Evolutionary conservation across 306 rosid genomes (phyloP), one percentile per base, ranked within the genome.

Genomic region (Abrus precatorius): DNA sequence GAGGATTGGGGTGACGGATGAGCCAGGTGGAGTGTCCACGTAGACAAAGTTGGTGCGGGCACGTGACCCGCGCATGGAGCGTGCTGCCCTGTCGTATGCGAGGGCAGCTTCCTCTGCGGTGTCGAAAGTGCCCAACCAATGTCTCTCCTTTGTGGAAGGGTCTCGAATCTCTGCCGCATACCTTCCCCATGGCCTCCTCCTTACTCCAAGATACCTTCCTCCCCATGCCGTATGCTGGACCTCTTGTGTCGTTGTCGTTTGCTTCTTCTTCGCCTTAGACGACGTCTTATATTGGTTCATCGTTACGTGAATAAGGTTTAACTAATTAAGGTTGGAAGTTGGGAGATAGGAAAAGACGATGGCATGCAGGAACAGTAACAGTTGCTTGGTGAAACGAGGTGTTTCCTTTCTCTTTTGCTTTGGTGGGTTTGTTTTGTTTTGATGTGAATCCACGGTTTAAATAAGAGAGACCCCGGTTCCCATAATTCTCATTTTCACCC

Each of bases 101-200:
- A 88, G 50, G 34, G 91, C 91, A 6, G 91, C 91, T 75, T 88
- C 89, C 12, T 88, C 91, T 3, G 91, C 91, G 13, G 91, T 88
- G 84, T 88, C 91, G 7, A 88, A 88, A 11, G 91, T 85, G 30
- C 89, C 91, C 0, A 88, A 77, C 91, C 91, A 88, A 47, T 88
- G 91, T 48, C 91, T 32, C 29, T 88, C 91, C 30, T 88, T 88
- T 1, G 91, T 88, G 29, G 91, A 83, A 64, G 91, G 89, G 69
- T 88, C 89, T 9, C 91, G 76, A 45, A 88, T 88, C 83, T 88
- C 91, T 0, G 91, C 91, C 0, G 89, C 91, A 65, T 88, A 88
- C 30, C 91, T 33, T 30, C 91, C 91, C 91, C 91, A 88, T 1
- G 91, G 91, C 64, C 91, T 81, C 53, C 91, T 79, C 62, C 91